Evolutionary conservation across 164 flowering plant species (phyloP), one percentile per base, ranked within the genome.

Genomic region (Vitis cinerea): DNA sequence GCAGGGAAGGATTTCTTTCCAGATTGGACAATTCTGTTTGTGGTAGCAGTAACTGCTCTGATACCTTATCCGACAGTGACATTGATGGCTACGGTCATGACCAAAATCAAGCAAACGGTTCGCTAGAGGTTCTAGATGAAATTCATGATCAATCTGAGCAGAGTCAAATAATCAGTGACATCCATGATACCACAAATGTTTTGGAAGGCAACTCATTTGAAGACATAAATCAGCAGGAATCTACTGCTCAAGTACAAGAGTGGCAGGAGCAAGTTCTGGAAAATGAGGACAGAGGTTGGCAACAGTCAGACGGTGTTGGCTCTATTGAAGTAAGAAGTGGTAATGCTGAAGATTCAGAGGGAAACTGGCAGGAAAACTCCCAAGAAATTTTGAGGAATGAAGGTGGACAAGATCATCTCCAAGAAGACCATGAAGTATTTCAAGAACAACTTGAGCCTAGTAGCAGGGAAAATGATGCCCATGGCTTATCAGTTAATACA

Each of bases 1-100:
- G 31, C 82, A 89, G 93, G 79, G 91, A 83, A 63, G 93, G 83
- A 16, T 84, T 89, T 55, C 62, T 80, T 13, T 84, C 87, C 69
- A 83, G 80, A 77, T 67, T 74, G 75, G 86, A 84, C 50, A 73
- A 63, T 64, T 63, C 67, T 73, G 74, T 49, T 60, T 74, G 70
- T 52, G 71, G 71, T 70, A 75, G 83, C 73, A 64, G 58, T 67
- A 66, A 64, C 64, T 65, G 73, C 49, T 71, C 78, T 37, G 85
- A 77, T 66, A 71, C 76, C 63, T 75, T 79, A 62, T 79, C 84
- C 49, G 66, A 61, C 47, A 60, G 66, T 67, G 80, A 72, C 47
- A 15, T 17, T 65, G 44, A 61, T 63, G 61, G 56, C 68, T 51
- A 16, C 55, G 58, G 64, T 58, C 70, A 63, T 77, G 82, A 70